phyloP scores from a whole-genome alignment of 495 filamentous ascomycete genomes.

The Aspergillus cavernicola region DNA sequence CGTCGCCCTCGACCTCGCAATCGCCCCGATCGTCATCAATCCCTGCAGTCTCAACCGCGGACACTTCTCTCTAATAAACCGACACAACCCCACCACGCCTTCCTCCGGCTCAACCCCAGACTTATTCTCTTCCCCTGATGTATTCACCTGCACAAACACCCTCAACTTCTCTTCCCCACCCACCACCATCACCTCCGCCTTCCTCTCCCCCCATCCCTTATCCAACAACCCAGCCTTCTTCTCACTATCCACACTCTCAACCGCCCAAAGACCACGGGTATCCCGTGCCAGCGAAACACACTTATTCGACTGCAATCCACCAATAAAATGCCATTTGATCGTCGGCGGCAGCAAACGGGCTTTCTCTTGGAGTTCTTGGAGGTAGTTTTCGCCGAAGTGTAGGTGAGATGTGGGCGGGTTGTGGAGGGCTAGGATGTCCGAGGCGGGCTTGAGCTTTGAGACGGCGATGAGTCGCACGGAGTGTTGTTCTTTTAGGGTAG shows the following conservation, averaged over 20 bases:
- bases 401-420: slow-evolving; percentile 53
- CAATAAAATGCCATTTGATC: slow-evolving; percentile 95
- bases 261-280: slow-evolving; percentile 87
- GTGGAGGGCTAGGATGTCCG: slow-evolving; percentile 83
- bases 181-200: slow-evolving; percentile 17
- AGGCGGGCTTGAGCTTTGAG: slow-evolving; percentile 87
- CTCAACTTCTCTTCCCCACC: slow-evolving; percentile 43
- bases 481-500: slow-evolving; percentile 24
- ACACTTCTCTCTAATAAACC: slow-evolving; percentile 64
- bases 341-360: slow-evolving; percentile 70
- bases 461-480: slow-evolving; percentile 82
- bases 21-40: slow-evolving; percentile 95
- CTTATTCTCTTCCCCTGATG: slow-evolving; percentile 82
- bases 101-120: slow-evolving; percentile 64
- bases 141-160: slow-evolving; percentile 92
- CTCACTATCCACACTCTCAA: slow-evolving; percentile 79
- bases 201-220: slow-evolving; percentile 62
- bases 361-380: slow-evolving; percentile 88
- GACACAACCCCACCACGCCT: slow-evolving; percentile 56
- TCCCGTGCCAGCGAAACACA: slow-evolving; percentile 79
- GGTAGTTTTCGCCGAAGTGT: slow-evolving; percentile 97
- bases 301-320: slow-evolving; percentile 85
- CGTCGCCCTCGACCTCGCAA: slow-evolving; percentile 71
- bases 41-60: slow-evolving; percentile 71
- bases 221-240: slow-evolving; percentile 85